Evolutionary conservation across 345 rosid species (phyloP).

Genomic region (Noccaea caerulescens): DNA sequence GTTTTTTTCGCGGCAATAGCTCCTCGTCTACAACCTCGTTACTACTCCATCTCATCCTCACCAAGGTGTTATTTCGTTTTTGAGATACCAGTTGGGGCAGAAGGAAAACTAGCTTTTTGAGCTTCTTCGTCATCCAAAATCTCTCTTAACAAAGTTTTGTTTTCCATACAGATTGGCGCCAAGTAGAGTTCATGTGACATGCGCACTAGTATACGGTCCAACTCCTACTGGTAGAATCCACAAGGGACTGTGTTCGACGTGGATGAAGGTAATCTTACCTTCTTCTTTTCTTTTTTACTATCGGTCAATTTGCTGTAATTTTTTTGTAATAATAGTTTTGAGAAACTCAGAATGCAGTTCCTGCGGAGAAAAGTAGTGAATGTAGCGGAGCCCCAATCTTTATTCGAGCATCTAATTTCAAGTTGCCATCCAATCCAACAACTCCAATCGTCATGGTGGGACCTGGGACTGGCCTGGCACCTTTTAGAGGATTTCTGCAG

Average conservation of each 20-base stretch:
- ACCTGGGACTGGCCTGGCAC: conserved; percentile 80
- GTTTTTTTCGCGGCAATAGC: conserved; percentile 94
- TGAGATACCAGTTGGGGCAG: conserved; percentile 8
- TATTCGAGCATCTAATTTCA: conserved; percentile 67
- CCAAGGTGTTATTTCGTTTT: conserved; percentile 57
- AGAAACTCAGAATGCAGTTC: conserved; percentile 57
- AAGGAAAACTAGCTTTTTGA: conserved; percentile 34
- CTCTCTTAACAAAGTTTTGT: conserved; percentile 42
- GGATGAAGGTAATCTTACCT: conserved; percentile 75
- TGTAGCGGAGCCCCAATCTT: conserved; percentile 69
- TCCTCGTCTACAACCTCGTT: conserved; percentile 90
- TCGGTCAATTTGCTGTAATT: conserved; percentile 39
- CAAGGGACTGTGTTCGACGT: conserved; percentile 93
- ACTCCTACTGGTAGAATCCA: conserved; percentile 87
- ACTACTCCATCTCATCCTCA: conserved; percentile 94
- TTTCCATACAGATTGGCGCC: conserved; percentile 62
- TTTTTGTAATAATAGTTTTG: conserved; percentile 23
- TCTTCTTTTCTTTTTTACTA: background rate
- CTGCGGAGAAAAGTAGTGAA: conserved; percentile 55
- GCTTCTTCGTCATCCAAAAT: background rate
- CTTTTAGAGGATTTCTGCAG: conserved; percentile 78
- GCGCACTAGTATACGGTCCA: conserved; percentile 83
- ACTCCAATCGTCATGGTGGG: conserved; percentile 66
- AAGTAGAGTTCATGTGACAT: conserved; percentile 83
- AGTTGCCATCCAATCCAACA: conserved; percentile 55